Base-by-base conservation (phyloP, 129 eudicot genomes). In the Escallonia herrerae region DNA sequence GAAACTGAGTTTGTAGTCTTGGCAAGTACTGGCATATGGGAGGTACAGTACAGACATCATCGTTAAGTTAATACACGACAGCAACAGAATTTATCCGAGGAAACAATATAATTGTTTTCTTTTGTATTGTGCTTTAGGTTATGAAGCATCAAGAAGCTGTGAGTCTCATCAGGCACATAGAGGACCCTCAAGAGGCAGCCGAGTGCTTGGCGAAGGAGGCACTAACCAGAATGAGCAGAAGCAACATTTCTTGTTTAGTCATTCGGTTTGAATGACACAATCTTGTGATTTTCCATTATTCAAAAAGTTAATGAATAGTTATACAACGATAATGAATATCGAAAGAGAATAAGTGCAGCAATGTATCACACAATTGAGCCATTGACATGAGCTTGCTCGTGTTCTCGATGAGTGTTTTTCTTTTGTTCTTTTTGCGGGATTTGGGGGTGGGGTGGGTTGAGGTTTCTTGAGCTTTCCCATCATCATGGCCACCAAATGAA, bases 111-210 rank as follows among this genome's bases (percentile, higher is more conserved):
- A 7, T 2, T 49, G 54, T 53, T 53, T 53, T 51, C 14, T 14
- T 13, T 3, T 5, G 45, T 33, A 47, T 22, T 44, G 40, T 56
- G 15, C 5, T 62, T 43, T 66, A 83, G 90, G 90, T 80, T 13
- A 84, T 80, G 90, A 71, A 60, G 76, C 65, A 80, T 66, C 86
- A 84, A 74, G 86, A 84, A 66, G 90, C 86, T 50, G 85, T 84
- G 45, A 81, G 68, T 60, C 81, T 84, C 62, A 75, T 84, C 38
- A 80, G 90, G 58, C 90, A 84, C 76, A 75, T 80, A 39, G 90
- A 77, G 37, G 72, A 77, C 60, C 81, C 90, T 3, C 81, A 84
- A 67, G 79, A 74, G 68, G 90, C 83, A 48, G 86, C 90, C 0
- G 77, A 84, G 63, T 77, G 86, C 72, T 72, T 80, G 10, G 86